Evolutionary conservation across 2,329 filamentous ascomycete genomes (phyloP), one percentile per base, ranked within the genome.

Genomic region (Fusarium foetens): DNA sequence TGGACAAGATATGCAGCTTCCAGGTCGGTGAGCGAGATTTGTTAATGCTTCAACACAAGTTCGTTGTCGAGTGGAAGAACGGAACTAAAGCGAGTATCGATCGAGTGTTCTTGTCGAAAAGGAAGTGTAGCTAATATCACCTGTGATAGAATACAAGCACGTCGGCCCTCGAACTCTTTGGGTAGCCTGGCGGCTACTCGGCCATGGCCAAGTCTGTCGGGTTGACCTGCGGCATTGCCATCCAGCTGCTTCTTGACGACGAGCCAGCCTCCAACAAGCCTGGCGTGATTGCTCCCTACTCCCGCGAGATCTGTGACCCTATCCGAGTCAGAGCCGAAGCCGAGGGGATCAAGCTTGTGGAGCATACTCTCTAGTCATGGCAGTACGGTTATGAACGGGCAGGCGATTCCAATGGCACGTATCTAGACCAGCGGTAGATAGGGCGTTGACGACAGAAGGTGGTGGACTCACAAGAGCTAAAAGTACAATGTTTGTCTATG

Each of bases 341-440:
- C 1, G 19, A 25, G 23, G 29, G 21, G 6, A 41, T 14, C 33
- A 60, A 41, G 11, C 33, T 39, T 7, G 4, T 35, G 3, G 41
- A 60, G 2, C 14, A n/a, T 3, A 13, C 17, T 27, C 23, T 60
- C 5, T 23, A 29, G 29, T 3, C 4, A 38, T 16, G 1, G 4
- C 19, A 17, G 1, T 8, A n/a, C 3, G 2, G 13, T 6, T 10
- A 16, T 51, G 1, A 3, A 25, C n/a, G 19, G 1, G 14, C 6
- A 17, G 23, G 10, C 5, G 7, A 29, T 16, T n/a, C 11, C 23
- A 5, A 5, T 27, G 8, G 0, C 5, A 17, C 4, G 3, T 9
- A 38, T 17, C 9, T 9, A 38, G 6, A 23, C 16, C n/a, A 19
- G 23, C 5, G 8, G 11, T 19, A 25, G 16, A 10, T 19, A 9